Conservation (phyloP, 495 filamentous ascomycete genomes). For the Podospora tetraspora region DNA sequence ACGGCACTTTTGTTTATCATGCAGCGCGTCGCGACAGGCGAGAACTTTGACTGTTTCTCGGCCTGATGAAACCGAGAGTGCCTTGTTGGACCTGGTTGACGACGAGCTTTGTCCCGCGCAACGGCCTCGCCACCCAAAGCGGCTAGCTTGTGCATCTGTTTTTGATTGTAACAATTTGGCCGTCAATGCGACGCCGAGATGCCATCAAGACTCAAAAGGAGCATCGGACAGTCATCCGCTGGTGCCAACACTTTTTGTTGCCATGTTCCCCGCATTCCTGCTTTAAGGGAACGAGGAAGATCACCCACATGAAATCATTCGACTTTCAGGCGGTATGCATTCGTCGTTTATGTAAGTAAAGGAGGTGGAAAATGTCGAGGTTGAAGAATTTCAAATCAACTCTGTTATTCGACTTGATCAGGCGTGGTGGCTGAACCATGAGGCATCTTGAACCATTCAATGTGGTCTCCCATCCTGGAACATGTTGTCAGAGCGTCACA, state of each 20-base stretch:
- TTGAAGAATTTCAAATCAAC: not conserved
- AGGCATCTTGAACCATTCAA: not conserved
- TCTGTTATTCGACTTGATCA: not conserved
- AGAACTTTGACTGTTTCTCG: slow-evolving; percentile 13
- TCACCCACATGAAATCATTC: not conserved
- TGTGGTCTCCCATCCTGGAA: not conserved
- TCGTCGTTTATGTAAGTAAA: not conserved
- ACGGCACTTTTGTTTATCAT: slow-evolving; percentile 16
- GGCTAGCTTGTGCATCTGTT: not conserved
- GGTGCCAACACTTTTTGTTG: not conserved
- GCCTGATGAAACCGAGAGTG: slow-evolving; percentile 19
- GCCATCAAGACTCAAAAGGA: not conserved
- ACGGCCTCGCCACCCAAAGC: not conserved
- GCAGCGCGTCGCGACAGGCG: slow-evolving; percentile 15
- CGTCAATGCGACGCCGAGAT: slow-evolving; percentile 22
- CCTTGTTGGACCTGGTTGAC: slow-evolving; percentile 4
- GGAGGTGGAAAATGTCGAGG: not conserved
- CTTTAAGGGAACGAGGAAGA: not conserved
- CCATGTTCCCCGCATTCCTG: not conserved
- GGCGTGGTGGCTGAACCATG: not conserved
- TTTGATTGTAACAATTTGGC: slow-evolving; percentile 30
- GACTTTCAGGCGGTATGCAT: not conserved
- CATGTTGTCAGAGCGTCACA: not conserved
- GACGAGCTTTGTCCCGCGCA: slow-evolving; percentile 3
- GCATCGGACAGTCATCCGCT: not conserved